Evolutionary conservation across 768 basidiomycete genomes (phyloP).

Genomic region (Suillus discolor): DNA sequence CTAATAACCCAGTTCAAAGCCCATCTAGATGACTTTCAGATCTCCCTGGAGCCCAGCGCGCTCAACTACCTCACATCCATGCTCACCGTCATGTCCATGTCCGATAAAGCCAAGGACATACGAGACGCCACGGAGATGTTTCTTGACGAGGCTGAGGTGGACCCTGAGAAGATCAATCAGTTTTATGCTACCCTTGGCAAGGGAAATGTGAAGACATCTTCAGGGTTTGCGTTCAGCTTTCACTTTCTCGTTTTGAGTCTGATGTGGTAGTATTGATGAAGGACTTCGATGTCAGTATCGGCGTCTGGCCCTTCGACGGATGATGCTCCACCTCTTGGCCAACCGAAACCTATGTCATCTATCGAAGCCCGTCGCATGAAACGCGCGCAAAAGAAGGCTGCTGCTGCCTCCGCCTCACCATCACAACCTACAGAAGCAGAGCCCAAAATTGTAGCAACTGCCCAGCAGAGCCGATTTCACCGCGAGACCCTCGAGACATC

Average conservation of each 20-base stretch:
- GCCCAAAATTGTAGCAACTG: slow-evolving; percentile 38
- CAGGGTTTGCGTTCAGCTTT: background rate
- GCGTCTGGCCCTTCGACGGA: background rate
- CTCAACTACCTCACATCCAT: slow-evolving; percentile 16
- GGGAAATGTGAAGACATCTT: background rate
- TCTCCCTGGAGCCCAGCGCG: slow-evolving; percentile 13
- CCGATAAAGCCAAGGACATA: background rate
- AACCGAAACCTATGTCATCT: slow-evolving; percentile 9
- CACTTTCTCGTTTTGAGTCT: background rate
- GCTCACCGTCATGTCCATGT: slow-evolving; percentile 14
- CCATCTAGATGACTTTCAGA: slow-evolving; percentile 11
- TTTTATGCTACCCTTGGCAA: slow-evolving; percentile 11
- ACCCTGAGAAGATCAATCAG: slow-evolving; percentile 12
- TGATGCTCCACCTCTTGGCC: background rate
- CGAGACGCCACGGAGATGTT: slow-evolving; percentile 17
- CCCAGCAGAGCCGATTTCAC: slow-evolving; percentile 53
- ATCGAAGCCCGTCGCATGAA: slow-evolving; percentile 14
- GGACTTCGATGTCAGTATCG: background rate
- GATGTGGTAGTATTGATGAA: background rate
- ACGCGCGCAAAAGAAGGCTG: slow-evolving; percentile 15
- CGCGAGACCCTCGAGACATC: slow-evolving; percentile 45
- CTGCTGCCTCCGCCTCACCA: background rate
- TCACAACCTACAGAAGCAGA: slow-evolving; percentile 1
- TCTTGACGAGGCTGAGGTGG: slow-evolving; percentile 14
- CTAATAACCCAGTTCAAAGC: slow-evolving; percentile 9